A percentile compares a stretch with the other conserved stretches of the same genome.
Evolutionary conservation across 306 rosid species (phyloP).

Genomic region (Canavalia gladiata): DNA sequence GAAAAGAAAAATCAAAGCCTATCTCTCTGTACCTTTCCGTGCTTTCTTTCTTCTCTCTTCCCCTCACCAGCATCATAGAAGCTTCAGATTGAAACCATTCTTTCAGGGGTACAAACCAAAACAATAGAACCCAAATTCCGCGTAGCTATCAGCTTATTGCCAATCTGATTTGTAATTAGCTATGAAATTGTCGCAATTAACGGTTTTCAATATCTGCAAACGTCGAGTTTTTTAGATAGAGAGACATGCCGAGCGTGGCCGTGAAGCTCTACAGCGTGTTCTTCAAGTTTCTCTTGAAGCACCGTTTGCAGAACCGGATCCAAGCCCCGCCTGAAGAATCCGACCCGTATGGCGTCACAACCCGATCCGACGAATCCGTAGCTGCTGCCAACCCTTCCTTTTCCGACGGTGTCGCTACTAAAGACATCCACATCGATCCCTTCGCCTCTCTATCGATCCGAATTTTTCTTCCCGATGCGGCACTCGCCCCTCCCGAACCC

Average conservation of each 20-base stretch:
- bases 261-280: slow-evolving; percentile 96
- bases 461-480: slow-evolving; percentile 94
- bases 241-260: slow-evolving; percentile 86
- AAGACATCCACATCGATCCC: slow-evolving; percentile 91
- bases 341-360: slow-evolving; percentile 77
- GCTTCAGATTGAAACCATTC: slow-evolving; percentile 48
- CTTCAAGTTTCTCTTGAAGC: slow-evolving; percentile 95
- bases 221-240: not conserved
- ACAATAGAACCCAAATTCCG: slow-evolving; percentile 31
- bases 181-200: slow-evolving; percentile 45
- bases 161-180: not conserved
- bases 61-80: slow-evolving; percentile 49
- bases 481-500: slow-evolving; percentile 71
- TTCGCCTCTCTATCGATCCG: slow-evolving; percentile 80
- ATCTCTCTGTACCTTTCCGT: slow-evolving; percentile 8
- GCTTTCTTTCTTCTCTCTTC: slow-evolving; percentile 19
- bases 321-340: slow-evolving; percentile 67
- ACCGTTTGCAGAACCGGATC: slow-evolving; percentile 90
- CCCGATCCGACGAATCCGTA: slow-evolving; percentile 84
- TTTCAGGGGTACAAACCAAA: not conserved
- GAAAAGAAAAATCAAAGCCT: not conserved
- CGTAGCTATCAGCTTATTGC: slow-evolving; percentile 28
- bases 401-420: slow-evolving; percentile 91
- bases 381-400: slow-evolving; percentile 80
- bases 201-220: slow-evolving; percentile 43